Evolutionary conservation across 108 stramenopile species (phyloP).

Genomic region (Cylindrotheca closterium): DNA sequence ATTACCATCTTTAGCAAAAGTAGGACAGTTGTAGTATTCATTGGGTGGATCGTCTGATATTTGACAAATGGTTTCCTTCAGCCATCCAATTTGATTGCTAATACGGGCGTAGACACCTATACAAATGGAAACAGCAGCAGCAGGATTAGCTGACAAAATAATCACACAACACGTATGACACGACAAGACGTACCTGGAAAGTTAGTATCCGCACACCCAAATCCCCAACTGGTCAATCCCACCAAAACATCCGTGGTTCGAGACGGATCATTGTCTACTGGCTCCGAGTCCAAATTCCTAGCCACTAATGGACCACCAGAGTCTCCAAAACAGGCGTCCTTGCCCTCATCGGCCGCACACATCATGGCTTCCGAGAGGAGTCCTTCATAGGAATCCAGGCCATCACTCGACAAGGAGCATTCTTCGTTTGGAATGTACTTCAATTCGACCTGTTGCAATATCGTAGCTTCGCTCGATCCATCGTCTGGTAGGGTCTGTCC

Average conservation of each 20-base stretch:
- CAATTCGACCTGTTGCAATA: slow-evolving; percentile 39
- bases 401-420: slow-evolving; percentile 20
- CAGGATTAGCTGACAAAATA: no score
- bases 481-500: slow-evolving; percentile 38
- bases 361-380: slow-evolving; percentile 58
- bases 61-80: slow-evolving; percentile 39
- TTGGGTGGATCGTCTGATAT: slow-evolving; percentile 41
- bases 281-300: no score
- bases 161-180: no score
- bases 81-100: slow-evolving; percentile 46
- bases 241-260: slow-evolving; percentile 28
- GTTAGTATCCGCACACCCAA: slow-evolving; percentile 16
- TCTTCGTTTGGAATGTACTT: slow-evolving; percentile 39
- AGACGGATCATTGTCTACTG: slow-evolving; percentile 3
- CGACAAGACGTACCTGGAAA: slow-evolving; percentile 5
- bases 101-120: slow-evolving; percentile 54
- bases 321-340: slow-evolving; percentile 61
- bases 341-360: slow-evolving; percentile 40
- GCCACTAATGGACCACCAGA: slow-evolving; percentile 38
- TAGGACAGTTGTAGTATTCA: slow-evolving; percentile 15
- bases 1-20: slow-evolving; percentile 25
- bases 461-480: neutral
- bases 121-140: no score
- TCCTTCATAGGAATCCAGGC: slow-evolving; percentile 32
- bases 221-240: slow-evolving; percentile 39